Evolutionary conservation across 2,329 filamentous ascomycete species (phyloP).

Genomic region (Microcyclosporella mali): DNA sequence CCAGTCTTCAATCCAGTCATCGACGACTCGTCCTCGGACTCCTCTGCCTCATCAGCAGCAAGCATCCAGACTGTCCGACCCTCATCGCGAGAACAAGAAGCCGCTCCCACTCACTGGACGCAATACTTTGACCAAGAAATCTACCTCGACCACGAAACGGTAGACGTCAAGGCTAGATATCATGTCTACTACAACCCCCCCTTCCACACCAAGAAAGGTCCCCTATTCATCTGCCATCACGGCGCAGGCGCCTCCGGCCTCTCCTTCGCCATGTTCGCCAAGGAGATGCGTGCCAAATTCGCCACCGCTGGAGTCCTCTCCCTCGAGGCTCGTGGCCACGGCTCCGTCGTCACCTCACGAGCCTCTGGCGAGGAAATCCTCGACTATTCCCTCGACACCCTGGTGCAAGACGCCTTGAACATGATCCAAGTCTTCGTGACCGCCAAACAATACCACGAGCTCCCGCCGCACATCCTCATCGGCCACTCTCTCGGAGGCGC

Average conservation of each 20-base stretch:
- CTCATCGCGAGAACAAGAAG: slow-evolving; percentile 33
- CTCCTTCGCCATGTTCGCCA: slow-evolving; percentile 77
- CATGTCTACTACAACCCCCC: slow-evolving; percentile 88
- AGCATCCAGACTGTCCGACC: slow-evolving; percentile 55
- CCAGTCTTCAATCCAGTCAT: slow-evolving; percentile 6
- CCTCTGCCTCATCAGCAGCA: slow-evolving; percentile 79
- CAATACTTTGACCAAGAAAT: slow-evolving; percentile 87
- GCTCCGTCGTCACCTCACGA: slow-evolving; percentile 54
- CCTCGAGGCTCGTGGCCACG: slow-evolving; percentile 81
- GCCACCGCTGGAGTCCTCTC: slow-evolving; percentile 79
- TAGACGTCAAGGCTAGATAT: slow-evolving; percentile 52
- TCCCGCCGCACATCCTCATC: slow-evolving; percentile 74
- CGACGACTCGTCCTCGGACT: slow-evolving; percentile 43
- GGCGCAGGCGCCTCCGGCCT: slow-evolving; percentile 89
- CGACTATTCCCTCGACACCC: slow-evolving; percentile 66
- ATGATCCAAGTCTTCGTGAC: slow-evolving; percentile 61
- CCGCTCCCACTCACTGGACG: slow-evolving; percentile 73
- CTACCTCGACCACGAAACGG: slow-evolving; percentile 52
- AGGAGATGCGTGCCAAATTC: slow-evolving; percentile 68
- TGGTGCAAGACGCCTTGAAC: slow-evolving; percentile 65
- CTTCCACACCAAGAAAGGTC: slow-evolving; percentile 52
- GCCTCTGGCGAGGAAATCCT: slow-evolving; percentile 36
- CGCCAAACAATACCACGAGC: slow-evolving; percentile 62
- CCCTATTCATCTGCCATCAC: slow-evolving; percentile 89
- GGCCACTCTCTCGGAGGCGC: slow-evolving; percentile 92